Evolutionary conservation across 2,329 filamentous ascomycete species (phyloP), one percentile per base, ranked within the genome.

Genomic region (Curvularia eragrostidis): DNA sequence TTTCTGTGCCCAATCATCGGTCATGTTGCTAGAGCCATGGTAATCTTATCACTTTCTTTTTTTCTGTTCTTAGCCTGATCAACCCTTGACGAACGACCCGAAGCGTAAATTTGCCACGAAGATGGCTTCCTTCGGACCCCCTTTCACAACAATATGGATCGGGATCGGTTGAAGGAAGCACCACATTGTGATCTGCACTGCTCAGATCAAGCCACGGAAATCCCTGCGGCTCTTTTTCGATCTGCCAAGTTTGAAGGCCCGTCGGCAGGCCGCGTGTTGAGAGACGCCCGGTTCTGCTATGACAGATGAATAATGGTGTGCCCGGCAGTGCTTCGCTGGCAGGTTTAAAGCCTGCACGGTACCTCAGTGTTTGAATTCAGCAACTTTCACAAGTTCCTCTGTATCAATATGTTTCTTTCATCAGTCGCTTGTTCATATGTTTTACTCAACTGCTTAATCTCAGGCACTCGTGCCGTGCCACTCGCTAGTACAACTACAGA

Each of bases 331-430:
- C 41, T 34, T 42, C 9, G 32, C n/a, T 28, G 26, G 28, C 43
- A 48, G 30, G n/a, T 18, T 56, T 59, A 46, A 56, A 59, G 41
- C 44, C 21, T 21, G 39, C 15, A 10, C 24, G 19, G 44, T 41
- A 44, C 49, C 48, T 36, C 23, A n/a, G 30, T 7, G 19, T n/a
- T n/a, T 10, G 34, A 36, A 18, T 23, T 23, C 42, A 18, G 18
- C 53, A 52, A 47, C 23, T 41, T 42, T 34, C 15, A 49, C 23
- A 28, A 32, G 34, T 26, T 39, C 32, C 28, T 21, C 49, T 30
- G 43, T 52, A n/a, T 48, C 36, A 56, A 48, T 18, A 61, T 61
- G 58, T 52, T 52, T 43, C 55, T 43, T 52, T 41, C 49, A 23
- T 51, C 23, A 38, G 39, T 56, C 44, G 42, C 39, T 61, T 52